phyloP scores from a whole-genome alignment of 108 stramenopile genomes.

The Nitzschia palea region DNA sequence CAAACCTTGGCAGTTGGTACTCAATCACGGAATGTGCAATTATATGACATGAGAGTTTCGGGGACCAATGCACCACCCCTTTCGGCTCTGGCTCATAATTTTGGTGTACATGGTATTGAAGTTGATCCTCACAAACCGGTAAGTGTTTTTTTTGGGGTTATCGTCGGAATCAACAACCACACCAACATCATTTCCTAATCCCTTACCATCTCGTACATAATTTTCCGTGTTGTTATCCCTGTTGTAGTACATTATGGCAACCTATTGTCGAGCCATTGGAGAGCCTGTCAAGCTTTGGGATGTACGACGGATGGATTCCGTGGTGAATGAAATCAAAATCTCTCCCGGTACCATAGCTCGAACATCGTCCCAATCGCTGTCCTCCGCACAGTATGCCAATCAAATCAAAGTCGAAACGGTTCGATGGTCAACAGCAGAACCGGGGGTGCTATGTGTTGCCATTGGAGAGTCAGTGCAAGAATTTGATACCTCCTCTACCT shows the following conservation, averaged over 20 bases:
- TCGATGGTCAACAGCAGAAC: slow-evolving; percentile 43
- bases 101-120: slow-evolving; percentile 75
- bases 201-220: neutral
- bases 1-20: slow-evolving; percentile 72
- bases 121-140: slow-evolving; percentile 44
- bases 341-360: neutral
- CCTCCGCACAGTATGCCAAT: neutral
- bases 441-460: slow-evolving; percentile 50
- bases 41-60: slow-evolving; percentile 71
- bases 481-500: slow-evolving; percentile 60
- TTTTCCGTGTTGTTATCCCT: neutral
- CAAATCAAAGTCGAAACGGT: slow-evolving; percentile 48
- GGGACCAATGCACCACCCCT: slow-evolving; percentile 59
- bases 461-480: slow-evolving; percentile 50
- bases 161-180: neutral
- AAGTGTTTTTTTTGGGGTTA: neutral
- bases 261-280: slow-evolving; percentile 46
- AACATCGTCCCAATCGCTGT: slow-evolving; percentile 15
- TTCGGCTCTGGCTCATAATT: slow-evolving; percentile 61
- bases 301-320: slow-evolving; percentile 58
- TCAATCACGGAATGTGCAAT: slow-evolving; percentile 46
- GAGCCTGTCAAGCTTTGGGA: slow-evolving; percentile 80
- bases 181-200: neutral
- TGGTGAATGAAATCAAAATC: slow-evolving; percentile 63
- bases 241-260: slow-evolving; percentile 39